A percentile compares a stretch with the other conserved stretches of the same genome.
phyloP scores from a whole-genome alignment of 306 rosid genomes.

The Pyrus betulifolia region DNA sequence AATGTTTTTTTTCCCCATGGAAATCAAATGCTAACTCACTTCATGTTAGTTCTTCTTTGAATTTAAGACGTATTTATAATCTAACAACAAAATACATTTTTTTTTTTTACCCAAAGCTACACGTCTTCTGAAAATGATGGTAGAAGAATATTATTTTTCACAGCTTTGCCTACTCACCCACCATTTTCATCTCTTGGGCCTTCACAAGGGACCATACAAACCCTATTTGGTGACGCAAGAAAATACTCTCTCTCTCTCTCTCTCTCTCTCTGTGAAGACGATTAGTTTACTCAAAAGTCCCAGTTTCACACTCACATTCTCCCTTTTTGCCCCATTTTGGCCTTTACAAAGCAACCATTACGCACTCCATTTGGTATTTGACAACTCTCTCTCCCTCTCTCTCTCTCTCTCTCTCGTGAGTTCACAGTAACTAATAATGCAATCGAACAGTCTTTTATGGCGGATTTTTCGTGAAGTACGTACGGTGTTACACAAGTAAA shows the following conservation, averaged over 20 bases:
- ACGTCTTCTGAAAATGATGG: too few species aligned
- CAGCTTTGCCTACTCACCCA: background rate
- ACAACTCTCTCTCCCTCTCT: background rate
- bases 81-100: too few species aligned
- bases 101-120: too few species aligned
- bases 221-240: too few species aligned
- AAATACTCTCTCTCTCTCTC: too few species aligned
- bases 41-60: too few species aligned
- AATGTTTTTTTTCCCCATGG: too few species aligned
- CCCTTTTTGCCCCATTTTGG: background rate
- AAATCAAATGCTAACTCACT: too few species aligned
- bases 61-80: too few species aligned
- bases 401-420: constrained; percentile 3
- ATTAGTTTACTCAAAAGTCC: background rate
- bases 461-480: background rate
- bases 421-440: background rate
- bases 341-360: background rate
- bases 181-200: background rate
- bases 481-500: background rate
- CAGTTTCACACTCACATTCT: background rate
- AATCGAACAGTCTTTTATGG: background rate
- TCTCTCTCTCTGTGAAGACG: too few species aligned
- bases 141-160: too few species aligned
- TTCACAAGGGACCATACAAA: background rate
- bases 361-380: background rate